phyloP scores from a whole-genome alignment of 129 eudicot species.

The Gnaphalium uliginosum region DNA sequence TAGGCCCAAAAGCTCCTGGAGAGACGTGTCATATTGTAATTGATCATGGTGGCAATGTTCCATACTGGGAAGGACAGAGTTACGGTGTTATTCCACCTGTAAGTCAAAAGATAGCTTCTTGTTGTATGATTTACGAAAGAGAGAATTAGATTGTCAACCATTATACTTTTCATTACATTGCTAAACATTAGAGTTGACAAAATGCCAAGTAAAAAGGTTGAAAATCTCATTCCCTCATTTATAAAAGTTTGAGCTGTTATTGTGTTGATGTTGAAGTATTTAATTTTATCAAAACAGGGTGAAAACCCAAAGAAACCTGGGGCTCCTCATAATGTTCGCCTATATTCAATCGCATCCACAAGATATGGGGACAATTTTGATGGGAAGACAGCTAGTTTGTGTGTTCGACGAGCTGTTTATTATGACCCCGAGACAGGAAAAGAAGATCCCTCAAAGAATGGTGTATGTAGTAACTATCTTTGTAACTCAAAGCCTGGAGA shows the following conservation, averaged over 20 bases:
- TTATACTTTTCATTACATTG: slow-evolving; percentile 7
- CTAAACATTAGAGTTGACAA: neutral
- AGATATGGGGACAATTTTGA: slow-evolving; percentile 92
- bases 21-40: slow-evolving; percentile 96
- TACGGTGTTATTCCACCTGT: slow-evolving; percentile 97
- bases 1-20: slow-evolving; percentile 95
- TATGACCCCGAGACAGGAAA: slow-evolving; percentile 95
- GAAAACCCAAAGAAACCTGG: slow-evolving; percentile 98
- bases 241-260: neutral
- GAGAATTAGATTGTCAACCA: neutral
- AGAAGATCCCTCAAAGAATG: slow-evolving; percentile 93
- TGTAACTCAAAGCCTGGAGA: slow-evolving; percentile 98
- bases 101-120: slow-evolving; percentile 35
- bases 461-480: slow-evolving; percentile 89
- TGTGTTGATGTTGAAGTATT: neutral
- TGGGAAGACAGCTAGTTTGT: slow-evolving; percentile 92
- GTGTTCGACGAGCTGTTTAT: slow-evolving; percentile 94
- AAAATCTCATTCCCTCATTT: neutral
- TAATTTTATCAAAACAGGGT: slow-evolving; percentile 47
- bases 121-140: neutral
- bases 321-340: slow-evolving; percentile 86
- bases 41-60: slow-evolving; percentile 91
- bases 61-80: slow-evolving; percentile 99
- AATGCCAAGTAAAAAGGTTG: neutral
- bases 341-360: slow-evolving; percentile 95